Evolutionary conservation across 495 filamentous ascomycete genomes (phyloP).

Genomic region (Alectoria sarmentosa): DNA sequence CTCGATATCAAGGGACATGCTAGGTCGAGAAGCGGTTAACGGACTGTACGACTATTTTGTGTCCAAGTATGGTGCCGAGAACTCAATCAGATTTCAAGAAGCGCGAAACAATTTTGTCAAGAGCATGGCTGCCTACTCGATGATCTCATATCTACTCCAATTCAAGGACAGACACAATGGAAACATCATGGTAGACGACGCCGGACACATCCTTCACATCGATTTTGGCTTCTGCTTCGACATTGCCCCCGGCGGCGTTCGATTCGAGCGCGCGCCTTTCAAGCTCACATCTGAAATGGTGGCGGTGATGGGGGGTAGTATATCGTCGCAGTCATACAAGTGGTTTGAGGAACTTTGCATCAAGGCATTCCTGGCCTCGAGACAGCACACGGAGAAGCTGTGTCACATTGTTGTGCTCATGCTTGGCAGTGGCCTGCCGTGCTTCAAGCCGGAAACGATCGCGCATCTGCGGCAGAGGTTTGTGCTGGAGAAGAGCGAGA

Average conservation of each 20-base stretch:
- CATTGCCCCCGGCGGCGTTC: constrained; percentile 92
- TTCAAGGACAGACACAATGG: constrained; percentile 99
- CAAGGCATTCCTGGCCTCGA: constrained; percentile 90
- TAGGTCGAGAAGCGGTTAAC: constrained; percentile 95
- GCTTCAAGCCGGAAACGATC: constrained; percentile 96
- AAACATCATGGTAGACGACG: constrained; percentile 98
- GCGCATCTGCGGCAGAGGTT: constrained; percentile 90
- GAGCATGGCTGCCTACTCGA: constrained; percentile 99
- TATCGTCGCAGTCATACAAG: constrained; percentile 77
- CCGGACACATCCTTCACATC: constrained; percentile 95
- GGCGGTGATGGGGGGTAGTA: constrained; percentile 89
- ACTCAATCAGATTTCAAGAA: constrained; percentile 88
- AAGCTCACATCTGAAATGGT: constrained; percentile 98
- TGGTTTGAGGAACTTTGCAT: constrained; percentile 96
- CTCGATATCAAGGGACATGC: constrained; percentile 96
- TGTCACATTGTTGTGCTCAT: constrained; percentile 85
- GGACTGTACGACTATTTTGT: constrained; percentile 97
- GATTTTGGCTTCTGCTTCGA: constrained; percentile 99
- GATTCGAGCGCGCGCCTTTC: constrained; percentile 96
- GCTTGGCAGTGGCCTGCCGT: constrained; percentile 93
- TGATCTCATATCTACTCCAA: constrained; percentile 92
- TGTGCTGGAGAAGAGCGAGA: constrained; percentile 85
- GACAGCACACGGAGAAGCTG: constrained; percentile 79
- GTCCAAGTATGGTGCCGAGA: constrained; percentile 93
- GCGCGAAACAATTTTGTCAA: constrained; percentile 97